Evolutionary conservation across 2,329 filamentous ascomycete genomes (phyloP), one percentile per base, ranked within the genome.

Genomic region (Cylindrodendrum hubeiense): DNA sequence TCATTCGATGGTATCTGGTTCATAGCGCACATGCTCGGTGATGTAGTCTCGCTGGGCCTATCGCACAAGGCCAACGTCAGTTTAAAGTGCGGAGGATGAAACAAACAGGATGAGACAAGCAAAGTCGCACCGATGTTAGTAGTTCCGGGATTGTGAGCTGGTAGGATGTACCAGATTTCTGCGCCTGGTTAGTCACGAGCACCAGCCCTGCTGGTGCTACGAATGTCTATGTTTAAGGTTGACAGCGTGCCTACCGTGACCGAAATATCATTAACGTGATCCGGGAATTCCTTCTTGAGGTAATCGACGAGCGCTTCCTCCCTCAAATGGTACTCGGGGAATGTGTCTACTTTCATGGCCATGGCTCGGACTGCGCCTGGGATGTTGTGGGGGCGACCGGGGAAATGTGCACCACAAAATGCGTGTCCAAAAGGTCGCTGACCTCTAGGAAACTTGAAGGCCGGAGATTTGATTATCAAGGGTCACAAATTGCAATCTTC

Each of bases 341-440:
- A 44, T 5, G 46, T 56, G 52, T 63, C 60, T 5, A 63, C 22
- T 17, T 12, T 52, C 52, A 63, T 63, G n/a, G 17, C 34, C 33
- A 62, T 62, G 26, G 24, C 26, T 19, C 3, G 10, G 28, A 30
- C 39, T 12, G 30, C 8, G 30, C 19, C 13, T 37, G 33, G 37
- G 43, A 37, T 37, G 3, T 37, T 5, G 34, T 13, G 34, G 17
- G 34, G 34, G 34, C 17, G 13, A 6, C 34, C 34, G 17, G 34
- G 34, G 34, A 13, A 37, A 5, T 37, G 12, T 37, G 34, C 34
- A 37, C 34, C 34, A 1, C 15, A 37, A n/a, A 5, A n/a, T 15
- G 10, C 13, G 34, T 37, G 53, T 21, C 22, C 41, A 37, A 60
- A 22, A 5, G 19, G 26, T 17, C 26, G n/a, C 15, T n/a, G 57